phyloP scores from a whole-genome alignment of 495 filamentous ascomycete genomes.

The Hypoxylon subgilvum region DNA sequence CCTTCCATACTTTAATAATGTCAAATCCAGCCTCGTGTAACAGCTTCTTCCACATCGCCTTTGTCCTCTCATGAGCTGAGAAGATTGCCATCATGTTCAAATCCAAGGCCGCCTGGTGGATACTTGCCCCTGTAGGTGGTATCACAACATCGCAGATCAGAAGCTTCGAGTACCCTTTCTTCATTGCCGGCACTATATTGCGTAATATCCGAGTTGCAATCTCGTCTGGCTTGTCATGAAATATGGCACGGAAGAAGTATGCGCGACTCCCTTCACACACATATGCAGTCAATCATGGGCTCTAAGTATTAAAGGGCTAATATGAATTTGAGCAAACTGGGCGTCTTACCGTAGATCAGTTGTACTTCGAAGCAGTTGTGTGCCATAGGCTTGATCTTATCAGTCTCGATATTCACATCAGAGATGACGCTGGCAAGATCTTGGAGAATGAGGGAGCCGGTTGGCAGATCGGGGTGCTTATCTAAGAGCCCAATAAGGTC shows the following conservation, averaged over 20 bases:
- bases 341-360: constrained; percentile 34
- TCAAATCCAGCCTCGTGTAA: constrained; percentile 50
- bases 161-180: constrained; percentile 38
- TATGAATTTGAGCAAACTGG: constrained; percentile 30
- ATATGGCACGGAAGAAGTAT: constrained; percentile 50
- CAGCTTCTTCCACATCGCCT: constrained; percentile 49
- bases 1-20: constrained; percentile 49
- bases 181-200: constrained; percentile 32
- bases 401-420: constrained; percentile 18
- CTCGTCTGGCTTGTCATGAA: constrained; percentile 55
- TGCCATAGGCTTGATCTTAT: constrained; percentile 40
- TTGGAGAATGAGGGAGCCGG: constrained; percentile 48
- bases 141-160: constrained; percentile 39
- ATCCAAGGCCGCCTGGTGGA: constrained; percentile 50
- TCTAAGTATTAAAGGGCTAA: not conserved
- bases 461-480: constrained; percentile 42
- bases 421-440: constrained; percentile 46
- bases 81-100: constrained; percentile 53
- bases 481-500: constrained; percentile 43
- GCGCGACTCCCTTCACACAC: constrained; percentile 44
- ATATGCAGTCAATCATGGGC: constrained; percentile 9
- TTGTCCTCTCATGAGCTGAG: constrained; percentile 47
- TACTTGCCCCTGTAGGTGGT: constrained; percentile 31
- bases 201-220: constrained; percentile 22
- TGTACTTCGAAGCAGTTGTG: constrained; percentile 46